Conservation (phyloP, 2,329 filamentous ascomycete species). For the Teratosphaeria pseudoeucalypti region DNA sequence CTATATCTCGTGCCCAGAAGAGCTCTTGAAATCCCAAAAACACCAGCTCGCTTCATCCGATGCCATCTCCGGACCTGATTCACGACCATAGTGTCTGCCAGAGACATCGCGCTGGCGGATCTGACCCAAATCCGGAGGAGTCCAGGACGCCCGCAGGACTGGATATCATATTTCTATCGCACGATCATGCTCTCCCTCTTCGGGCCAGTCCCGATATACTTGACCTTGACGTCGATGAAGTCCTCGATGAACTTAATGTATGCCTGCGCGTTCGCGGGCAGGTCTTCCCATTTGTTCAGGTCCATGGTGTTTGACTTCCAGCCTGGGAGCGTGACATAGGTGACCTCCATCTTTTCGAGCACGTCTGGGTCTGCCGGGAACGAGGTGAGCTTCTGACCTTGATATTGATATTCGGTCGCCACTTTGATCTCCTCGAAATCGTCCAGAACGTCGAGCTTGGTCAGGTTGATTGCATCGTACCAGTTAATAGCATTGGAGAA, state of each 20-base stretch:
- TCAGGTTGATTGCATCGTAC: constrained; percentile 55
- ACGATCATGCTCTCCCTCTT: constrained; percentile 55
- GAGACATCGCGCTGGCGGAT: background rate
- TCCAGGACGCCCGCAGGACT: background rate
- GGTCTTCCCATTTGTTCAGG: constrained; percentile 48
- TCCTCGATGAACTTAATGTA: constrained; percentile 61
- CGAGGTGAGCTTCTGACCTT: constrained; percentile 45
- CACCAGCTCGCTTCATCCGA: background rate
- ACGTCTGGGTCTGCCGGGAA: constrained; percentile 56
- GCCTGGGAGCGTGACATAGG: constrained; percentile 58
- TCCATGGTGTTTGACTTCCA: constrained; percentile 58
- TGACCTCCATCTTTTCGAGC: constrained; percentile 50
- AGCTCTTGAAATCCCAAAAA: background rate
- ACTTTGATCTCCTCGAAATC: constrained; percentile 65
- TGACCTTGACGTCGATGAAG: constrained; percentile 52
- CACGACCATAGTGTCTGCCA: background rate
- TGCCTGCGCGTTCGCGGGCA: constrained; percentile 53
- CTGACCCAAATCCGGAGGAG: background rate
- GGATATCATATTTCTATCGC: constrained; percentile 23
- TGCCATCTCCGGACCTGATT: background rate
- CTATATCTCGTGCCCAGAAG: background rate
- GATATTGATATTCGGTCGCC: constrained; percentile 57
- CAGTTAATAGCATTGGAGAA: constrained; percentile 56
- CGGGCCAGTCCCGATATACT: constrained; percentile 58
- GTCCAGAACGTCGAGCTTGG: constrained; percentile 62